A percentile compares a stretch with the other conserved stretches of the same genome.
phyloP scores from a whole-genome alignment of 805 yeast species.

The Kuraishia cidri region DNA sequence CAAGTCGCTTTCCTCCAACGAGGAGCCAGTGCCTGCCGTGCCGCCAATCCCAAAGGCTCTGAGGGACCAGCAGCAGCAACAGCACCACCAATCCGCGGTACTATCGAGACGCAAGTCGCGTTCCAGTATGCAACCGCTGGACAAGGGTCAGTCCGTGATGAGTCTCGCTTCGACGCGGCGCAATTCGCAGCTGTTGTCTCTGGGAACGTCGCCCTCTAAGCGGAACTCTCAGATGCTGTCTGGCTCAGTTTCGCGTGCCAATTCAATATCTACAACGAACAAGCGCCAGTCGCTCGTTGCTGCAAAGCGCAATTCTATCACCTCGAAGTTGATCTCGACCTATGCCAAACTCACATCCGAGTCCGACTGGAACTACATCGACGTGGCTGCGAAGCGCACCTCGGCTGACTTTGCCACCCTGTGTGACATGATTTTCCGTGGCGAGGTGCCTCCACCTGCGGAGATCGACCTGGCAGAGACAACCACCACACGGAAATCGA shows the following conservation, averaged over 20 bases:
- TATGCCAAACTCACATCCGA: slow-evolving; percentile 64
- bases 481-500: slow-evolving; percentile 34
- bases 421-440: slow-evolving; percentile 70
- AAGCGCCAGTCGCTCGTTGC: slow-evolving; percentile 16
- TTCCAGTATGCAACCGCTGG: neutral
- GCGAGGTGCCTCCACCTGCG: slow-evolving; percentile 53
- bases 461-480: slow-evolving; percentile 44
- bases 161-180: slow-evolving; percentile 14
- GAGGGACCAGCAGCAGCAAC: slow-evolving; percentile 3
- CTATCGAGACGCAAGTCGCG: slow-evolving; percentile 2
- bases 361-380: slow-evolving; percentile 60
- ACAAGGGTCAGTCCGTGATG: slow-evolving; percentile 10
- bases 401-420: slow-evolving; percentile 71
- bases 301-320: slow-evolving; percentile 59
- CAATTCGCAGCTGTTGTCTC: slow-evolving; percentile 5
- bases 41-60: slow-evolving; percentile 9
- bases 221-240: slow-evolving; percentile 27
- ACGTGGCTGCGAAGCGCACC: slow-evolving; percentile 66
- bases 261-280: slow-evolving; percentile 3
- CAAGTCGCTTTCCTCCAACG: slow-evolving; percentile 10
- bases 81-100: slow-evolving; percentile 14
- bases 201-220: slow-evolving; percentile 6
- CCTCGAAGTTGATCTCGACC: slow-evolving; percentile 60
- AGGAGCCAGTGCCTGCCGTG: slow-evolving; percentile 1
- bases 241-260: slow-evolving; percentile 6